These are phyloP conservation scores for Rhodotorula sp. DNA, from an alignment of 1,284 basidiomycete genomes.

Conservation along the genomic window DNA sequence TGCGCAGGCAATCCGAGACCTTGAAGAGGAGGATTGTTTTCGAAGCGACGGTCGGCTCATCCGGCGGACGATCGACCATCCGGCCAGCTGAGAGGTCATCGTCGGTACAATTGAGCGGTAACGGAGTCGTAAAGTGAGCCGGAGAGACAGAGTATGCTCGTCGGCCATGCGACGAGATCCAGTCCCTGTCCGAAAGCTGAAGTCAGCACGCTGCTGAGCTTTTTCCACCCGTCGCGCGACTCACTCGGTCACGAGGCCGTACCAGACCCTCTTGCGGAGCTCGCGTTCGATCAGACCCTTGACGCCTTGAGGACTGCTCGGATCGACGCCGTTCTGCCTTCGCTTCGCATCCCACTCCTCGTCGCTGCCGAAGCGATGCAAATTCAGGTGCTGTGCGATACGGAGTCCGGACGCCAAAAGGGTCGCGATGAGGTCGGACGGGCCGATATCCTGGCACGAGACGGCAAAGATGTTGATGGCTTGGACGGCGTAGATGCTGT, in stretches of 20 bases:
- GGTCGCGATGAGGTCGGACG: slow-evolving; percentile 36
- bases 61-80: slow-evolving; percentile 13
- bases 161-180: slow-evolving; percentile 26
- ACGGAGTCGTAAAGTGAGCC: slow-evolving; percentile 30
- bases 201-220: not conserved
- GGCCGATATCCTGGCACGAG: slow-evolving; percentile 31
- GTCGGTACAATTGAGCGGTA: slow-evolving; percentile 34
- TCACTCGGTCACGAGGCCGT: slow-evolving; percentile 27
- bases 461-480: slow-evolving; percentile 30
- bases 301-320: slow-evolving; percentile 24
- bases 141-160: slow-evolving; percentile 30
- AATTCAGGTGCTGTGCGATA: slow-evolving; percentile 32
- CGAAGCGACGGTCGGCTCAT: slow-evolving; percentile 30
- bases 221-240: not conserved
- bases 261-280: slow-evolving; percentile 38
- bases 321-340: slow-evolving; percentile 26
- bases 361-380: slow-evolving; percentile 35
- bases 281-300: slow-evolving; percentile 36
- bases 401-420: slow-evolving; percentile 30
- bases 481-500: slow-evolving; percentile 30
- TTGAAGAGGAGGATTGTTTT: slow-evolving; percentile 25
- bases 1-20: slow-evolving; percentile 24
- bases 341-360: slow-evolving; percentile 32
- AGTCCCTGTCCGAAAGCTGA: slow-evolving; percentile 17
- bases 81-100: slow-evolving; percentile 26